A percentile compares a stretch with the other conserved stretches of the same genome.
Evolutionary conservation across 441 rosid species (phyloP).

Genomic region (Adansonia grandidieri): DNA sequence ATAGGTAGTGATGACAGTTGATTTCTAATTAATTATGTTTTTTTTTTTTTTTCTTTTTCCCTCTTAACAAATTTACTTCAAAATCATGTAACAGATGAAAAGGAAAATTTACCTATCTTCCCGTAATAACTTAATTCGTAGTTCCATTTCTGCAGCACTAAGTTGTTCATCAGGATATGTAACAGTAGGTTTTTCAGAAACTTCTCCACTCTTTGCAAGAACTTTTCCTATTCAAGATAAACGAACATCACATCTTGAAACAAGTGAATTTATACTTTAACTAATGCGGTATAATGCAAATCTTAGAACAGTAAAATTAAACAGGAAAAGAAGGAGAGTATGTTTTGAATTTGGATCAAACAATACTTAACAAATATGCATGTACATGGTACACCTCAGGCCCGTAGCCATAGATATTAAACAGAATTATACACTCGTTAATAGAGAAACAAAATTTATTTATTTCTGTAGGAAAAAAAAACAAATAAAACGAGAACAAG

Average conservation of each 20-base stretch:
- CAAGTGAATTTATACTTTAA: not conserved
- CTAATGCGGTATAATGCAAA: not conserved
- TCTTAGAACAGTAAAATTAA: not conserved
- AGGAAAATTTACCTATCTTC: constrained; percentile 56
- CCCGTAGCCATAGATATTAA: not conserved
- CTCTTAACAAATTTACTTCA: not conserved
- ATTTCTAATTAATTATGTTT: not conserved
- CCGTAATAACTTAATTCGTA: constrained; percentile 65
- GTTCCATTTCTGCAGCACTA: constrained; percentile 63
- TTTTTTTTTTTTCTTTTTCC: too few relatives aligned
- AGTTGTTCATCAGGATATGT: constrained; percentile 62
- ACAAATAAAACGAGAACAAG: not conserved
- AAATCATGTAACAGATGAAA: not conserved
- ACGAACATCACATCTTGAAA: constrained; percentile 10
- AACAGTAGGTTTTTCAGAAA: constrained; percentile 49
- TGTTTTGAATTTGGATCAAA: not conserved
- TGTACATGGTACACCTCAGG: not conserved
- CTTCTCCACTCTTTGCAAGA: constrained; percentile 61
- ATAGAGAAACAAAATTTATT: not conserved
- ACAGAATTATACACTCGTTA: constrained; percentile 9
- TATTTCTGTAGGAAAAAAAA: not conserved
- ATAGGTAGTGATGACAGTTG: not conserved
- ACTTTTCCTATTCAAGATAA: constrained; percentile 59
- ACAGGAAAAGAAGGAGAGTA: not conserved
- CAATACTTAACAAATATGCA: not conserved